phyloP scores from a whole-genome alignment of 2,329 filamentous ascomycete species.

The Arachnomyces sp. region DNA sequence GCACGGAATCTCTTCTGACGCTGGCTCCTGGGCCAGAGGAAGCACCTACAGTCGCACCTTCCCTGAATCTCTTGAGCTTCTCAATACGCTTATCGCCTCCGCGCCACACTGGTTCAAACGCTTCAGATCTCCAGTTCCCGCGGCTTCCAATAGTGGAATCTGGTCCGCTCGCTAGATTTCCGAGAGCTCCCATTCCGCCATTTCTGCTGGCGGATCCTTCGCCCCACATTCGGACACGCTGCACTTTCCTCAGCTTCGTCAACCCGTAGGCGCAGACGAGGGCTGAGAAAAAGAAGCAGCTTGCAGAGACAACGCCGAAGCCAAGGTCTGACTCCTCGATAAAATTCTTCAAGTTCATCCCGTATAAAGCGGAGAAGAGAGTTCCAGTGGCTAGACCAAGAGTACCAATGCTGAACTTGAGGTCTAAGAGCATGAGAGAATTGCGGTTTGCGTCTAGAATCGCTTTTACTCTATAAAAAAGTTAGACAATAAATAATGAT shows the following conservation, averaged over 20 bases:
- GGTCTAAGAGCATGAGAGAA: slow-evolving; percentile 90
- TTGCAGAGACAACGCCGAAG: slow-evolving; percentile 66
- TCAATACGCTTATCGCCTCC: slow-evolving; percentile 32
- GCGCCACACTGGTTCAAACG: slow-evolving; percentile 34
- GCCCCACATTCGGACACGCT: slow-evolving; percentile 81
- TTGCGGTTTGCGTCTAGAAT: slow-evolving; percentile 98
- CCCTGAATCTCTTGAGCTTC: slow-evolving; percentile 29
- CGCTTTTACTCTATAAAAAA: slow-evolving; percentile 65
- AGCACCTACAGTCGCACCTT: slow-evolving; percentile 21
- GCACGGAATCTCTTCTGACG: too few species aligned
- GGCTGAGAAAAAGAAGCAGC: slow-evolving; percentile 65
- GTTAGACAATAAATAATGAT: slow-evolving; percentile 16
- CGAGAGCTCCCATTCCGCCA: slow-evolving; percentile 2
- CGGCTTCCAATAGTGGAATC: slow-evolving; percentile 19
- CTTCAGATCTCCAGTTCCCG: slow-evolving; percentile 37
- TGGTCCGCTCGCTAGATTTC: slow-evolving; percentile 16
- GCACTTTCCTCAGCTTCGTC: slow-evolving; percentile 72
- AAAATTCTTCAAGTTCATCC: slow-evolving; percentile 98
- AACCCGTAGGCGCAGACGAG: slow-evolving; percentile 79
- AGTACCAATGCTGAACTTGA: slow-evolving; percentile 93
- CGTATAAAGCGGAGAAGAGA: slow-evolving; percentile 96
- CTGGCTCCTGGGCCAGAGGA: background rate
- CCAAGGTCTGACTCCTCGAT: slow-evolving; percentile 89
- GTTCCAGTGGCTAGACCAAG: slow-evolving; percentile 91
- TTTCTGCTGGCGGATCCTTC: slow-evolving; percentile 39